Conservation (phyloP, 495 filamentous ascomycete species). For the Halenospora varia region DNA sequence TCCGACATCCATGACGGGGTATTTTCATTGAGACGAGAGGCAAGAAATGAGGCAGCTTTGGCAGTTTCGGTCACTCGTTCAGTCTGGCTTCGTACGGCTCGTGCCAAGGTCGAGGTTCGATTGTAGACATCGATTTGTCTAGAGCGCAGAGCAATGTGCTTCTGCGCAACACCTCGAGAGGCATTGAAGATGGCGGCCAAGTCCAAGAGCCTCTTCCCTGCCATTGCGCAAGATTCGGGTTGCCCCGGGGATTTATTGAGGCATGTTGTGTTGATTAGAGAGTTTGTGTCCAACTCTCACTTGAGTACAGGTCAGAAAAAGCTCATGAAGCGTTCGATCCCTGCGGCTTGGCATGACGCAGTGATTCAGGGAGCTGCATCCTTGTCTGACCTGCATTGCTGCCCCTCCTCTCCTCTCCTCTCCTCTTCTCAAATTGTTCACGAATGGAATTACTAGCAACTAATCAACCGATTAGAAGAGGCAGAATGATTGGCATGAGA, state of each 20-base stretch:
- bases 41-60: slow-evolving; percentile 57
- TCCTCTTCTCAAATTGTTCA: no score
- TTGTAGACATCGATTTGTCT: slow-evolving; percentile 76
- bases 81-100: slow-evolving; percentile 58
- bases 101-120: slow-evolving; percentile 70
- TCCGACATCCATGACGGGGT: slow-evolving; percentile 22
- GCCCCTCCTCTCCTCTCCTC: no score
- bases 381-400: no score
- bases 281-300: not conserved
- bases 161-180: slow-evolving; percentile 68
- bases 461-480: no score
- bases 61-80: slow-evolving; percentile 60
- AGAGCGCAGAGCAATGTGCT: slow-evolving; percentile 73
- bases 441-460: no score
- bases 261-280: slow-evolving; percentile 7
- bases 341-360: not conserved
- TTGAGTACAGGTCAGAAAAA: not conserved
- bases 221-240: slow-evolving; percentile 12
- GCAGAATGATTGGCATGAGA: no score
- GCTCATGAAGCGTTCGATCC: not conserved
- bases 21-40: slow-evolving; percentile 50
- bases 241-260: not conserved
- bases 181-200: slow-evolving; percentile 39
- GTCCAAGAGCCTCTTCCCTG: slow-evolving; percentile 27
- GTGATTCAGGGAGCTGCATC: not conserved